These are phyloP conservation scores for Ministeria vibrans DNA, from an alignment of 78 protist genomes.

Conservation along the genomic window DNA sequence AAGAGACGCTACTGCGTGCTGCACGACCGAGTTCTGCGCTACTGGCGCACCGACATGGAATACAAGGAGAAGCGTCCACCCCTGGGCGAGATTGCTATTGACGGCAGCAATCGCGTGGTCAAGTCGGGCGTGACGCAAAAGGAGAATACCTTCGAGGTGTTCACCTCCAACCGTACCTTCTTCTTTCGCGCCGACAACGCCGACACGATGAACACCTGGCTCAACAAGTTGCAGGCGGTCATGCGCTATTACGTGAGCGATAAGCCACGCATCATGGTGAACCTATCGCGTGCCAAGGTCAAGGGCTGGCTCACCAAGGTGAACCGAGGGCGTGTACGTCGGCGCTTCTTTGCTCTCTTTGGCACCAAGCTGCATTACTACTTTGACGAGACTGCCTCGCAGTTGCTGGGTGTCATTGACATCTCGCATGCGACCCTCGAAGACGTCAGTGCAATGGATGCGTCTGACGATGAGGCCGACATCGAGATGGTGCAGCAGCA, in stretches of 20 bases:
- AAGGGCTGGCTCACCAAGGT: not conserved
- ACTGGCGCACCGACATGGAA: too few relatives aligned
- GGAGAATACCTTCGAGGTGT: not conserved
- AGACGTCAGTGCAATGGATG: not conserved
- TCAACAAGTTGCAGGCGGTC: not conserved
- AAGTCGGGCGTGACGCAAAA: too few relatives aligned
- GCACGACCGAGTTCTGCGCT: too few relatives aligned
- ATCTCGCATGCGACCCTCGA: not conserved
- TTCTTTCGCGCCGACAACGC: not conserved
- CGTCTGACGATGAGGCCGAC: not conserved
- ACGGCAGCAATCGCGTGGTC: too few relatives aligned
- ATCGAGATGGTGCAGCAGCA: too few relatives aligned
- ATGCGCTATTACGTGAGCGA: not conserved
- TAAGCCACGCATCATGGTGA: not conserved
- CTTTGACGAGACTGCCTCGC: not conserved
- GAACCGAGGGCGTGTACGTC: not conserved
- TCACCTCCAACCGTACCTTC: not conserved
- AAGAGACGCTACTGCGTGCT: too few relatives aligned
- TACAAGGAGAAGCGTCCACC: too few relatives aligned
- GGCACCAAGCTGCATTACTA: not conserved
- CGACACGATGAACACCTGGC: not conserved
- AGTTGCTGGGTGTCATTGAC: not conserved
- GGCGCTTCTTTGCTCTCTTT: not conserved
- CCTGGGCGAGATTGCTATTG: too few relatives aligned
- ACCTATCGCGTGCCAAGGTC: not conserved